Evolutionary conservation across 306 rosid genomes (phyloP).

Genomic region (apple (Malus domestica)): ASM211411v1 NC_041793.1:29739001-29739500

Average conservation of each 20-base stretch:
- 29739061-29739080: slow-evolving; percentile 78
- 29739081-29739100: slow-evolving; percentile 63
- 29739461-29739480: not conserved
- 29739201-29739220: slow-evolving; percentile 1
- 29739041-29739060: slow-evolving; percentile 73
- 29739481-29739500: no score
- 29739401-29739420: not conserved
- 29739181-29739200: not conserved
- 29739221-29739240: slow-evolving; percentile 7
- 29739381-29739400: not conserved
- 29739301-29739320: not conserved
- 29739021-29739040: slow-evolving; percentile 60
- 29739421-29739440: not conserved
- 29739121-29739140: slow-evolving; percentile 13
- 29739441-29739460: not conserved
- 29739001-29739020: slow-evolving; percentile 55
- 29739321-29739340: not conserved
- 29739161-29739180: slow-evolving; percentile 1
- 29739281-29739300: slow-evolving; percentile 20
- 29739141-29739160: slow-evolving; percentile 13
- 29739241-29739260: slow-evolving; percentile 4
- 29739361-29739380: not conserved
- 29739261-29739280: slow-evolving; percentile 19
- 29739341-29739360: not conserved
- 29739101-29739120: slow-evolving; percentile 2